Evolutionary conservation across 768 basidiomycete genomes (phyloP), one percentile per base, ranked within the genome.

Genomic region (Panellus pusillus): DNA sequence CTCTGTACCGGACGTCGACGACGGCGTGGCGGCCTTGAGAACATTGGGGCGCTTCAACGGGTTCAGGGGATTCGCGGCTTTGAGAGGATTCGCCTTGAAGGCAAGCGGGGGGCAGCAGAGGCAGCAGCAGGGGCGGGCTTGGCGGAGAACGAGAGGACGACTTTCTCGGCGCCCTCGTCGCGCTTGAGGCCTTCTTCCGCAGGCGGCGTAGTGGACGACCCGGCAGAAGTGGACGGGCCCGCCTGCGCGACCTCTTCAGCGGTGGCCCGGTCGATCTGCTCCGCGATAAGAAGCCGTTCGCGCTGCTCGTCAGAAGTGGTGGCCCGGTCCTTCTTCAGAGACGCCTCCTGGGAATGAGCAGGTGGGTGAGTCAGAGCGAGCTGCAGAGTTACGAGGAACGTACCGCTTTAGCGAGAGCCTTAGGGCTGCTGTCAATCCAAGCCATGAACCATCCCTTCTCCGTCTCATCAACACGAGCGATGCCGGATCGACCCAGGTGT

Each of bases 361-460:
- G 18, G 61, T 60, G 18, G 58, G 46, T 50, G 7, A 54, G 32
- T 41, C 20, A 36, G 27, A 31, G 44, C 52, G 39, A 42, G 29
- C 17, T 9, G 17, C 38, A 32, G 27, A 18, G n/a, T 19, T 15
- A 52, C 32, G 38, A 32, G 36, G 39, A 28, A 72, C 80, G 63
- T 59, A 89, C 89, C 70, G 88, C 87, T 74, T 93, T 93, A 8
- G 91, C 92, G 31, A 99, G 76, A 2, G 97, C 93, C 64, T 93
- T 91, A 13, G 97, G 97, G 52, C 90, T 91, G 70, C 81, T 98
- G 70, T 99, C 97, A 49, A 99, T 91, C 97, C 97, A 99, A 32
- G 88, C 84, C 57, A 99, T 79, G 69, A 95, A 99, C 86, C 91
- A 94, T 1, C 97, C 97, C 74, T 99, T 97, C 73, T 98, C 97